These are phyloP conservation scores for Leucosporidium yakuticum DNA, from an alignment of 768 basidiomycete species.

Conservation along the genomic window DNA sequence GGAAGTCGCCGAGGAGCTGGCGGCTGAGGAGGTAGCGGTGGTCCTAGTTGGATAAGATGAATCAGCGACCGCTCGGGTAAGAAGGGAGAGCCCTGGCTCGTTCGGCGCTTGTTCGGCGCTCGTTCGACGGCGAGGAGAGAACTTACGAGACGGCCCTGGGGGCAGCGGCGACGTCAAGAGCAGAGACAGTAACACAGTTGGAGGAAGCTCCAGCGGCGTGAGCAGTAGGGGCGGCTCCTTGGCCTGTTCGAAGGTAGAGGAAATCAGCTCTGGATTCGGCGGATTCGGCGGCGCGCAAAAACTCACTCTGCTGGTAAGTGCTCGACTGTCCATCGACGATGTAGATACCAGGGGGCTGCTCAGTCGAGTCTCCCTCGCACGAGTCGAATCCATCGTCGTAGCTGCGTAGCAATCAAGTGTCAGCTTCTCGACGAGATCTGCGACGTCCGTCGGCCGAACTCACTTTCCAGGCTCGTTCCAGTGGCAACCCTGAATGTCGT, in stretches of 20 bases:
- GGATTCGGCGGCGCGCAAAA: neutral
- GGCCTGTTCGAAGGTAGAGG: neutral
- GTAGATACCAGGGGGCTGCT: constrained; percentile 3
- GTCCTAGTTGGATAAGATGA: neutral
- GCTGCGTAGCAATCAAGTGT: neutral
- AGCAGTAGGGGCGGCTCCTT: neutral
- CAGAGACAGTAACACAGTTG: neutral
- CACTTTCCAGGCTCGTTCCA: constrained; percentile 44
- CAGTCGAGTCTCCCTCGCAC: constrained; percentile 44
- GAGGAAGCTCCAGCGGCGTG: constrained; percentile 3
- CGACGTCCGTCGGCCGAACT: constrained; percentile 31
- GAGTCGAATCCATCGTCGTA: constrained; percentile 8
- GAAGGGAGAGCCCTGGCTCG: neutral
- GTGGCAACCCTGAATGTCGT: constrained; percentile 22
- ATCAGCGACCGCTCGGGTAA: neutral
- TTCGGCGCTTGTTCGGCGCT: neutral
- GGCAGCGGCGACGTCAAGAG: neutral
- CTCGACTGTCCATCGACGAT: neutral
- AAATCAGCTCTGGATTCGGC: neutral
- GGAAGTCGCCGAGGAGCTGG: neutral
- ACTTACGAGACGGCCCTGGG: neutral
- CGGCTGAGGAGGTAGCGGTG: neutral
- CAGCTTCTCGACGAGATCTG: too few relatives aligned
- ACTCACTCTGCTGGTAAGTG: neutral
- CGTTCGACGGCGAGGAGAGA: neutral